Evolutionary conservation across 345 rosid species (phyloP).

Genomic region (Eucalyptus sp.): DNA sequence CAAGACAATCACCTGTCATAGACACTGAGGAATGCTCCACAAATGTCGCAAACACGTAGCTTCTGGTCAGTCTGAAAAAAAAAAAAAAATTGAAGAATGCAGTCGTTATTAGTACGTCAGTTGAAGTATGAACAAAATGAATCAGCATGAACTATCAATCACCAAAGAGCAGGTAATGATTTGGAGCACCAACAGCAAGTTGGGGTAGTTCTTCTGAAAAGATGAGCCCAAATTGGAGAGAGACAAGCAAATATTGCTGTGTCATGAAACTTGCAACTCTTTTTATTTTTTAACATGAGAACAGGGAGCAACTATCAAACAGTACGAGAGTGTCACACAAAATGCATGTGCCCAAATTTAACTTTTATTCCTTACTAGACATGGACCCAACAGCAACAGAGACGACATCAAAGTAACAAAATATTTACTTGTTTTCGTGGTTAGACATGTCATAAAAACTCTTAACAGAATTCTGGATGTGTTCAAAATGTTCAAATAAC

Average conservation of each 20-base stretch:
- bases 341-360: not conserved
- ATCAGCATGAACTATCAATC: not conserved
- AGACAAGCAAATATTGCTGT: not conserved
- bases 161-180: not conserved
- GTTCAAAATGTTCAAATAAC: not conserved
- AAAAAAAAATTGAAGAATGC: not conserved
- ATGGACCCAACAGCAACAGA: not conserved
- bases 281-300: not conserved
- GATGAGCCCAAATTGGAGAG: not conserved
- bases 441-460: not conserved
- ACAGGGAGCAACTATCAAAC: not conserved
- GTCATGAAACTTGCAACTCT: not conserved
- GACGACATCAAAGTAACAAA: not conserved
- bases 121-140: not conserved
- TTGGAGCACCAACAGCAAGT: not conserved
- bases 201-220: not conserved
- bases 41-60: constrained; percentile 98
- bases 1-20: constrained; percentile 73
- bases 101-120: not conserved
- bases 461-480: not conserved
- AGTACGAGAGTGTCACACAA: not conserved
- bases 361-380: not conserved
- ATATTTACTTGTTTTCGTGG: not conserved
- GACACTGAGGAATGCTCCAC: constrained; percentile 98
- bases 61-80: constrained; percentile 94